A percentile compares a stretch with the other conserved stretches of the same genome.
Conservation (phyloP, 305 asterid genomes). For the Fraxinus sp. region DNA sequence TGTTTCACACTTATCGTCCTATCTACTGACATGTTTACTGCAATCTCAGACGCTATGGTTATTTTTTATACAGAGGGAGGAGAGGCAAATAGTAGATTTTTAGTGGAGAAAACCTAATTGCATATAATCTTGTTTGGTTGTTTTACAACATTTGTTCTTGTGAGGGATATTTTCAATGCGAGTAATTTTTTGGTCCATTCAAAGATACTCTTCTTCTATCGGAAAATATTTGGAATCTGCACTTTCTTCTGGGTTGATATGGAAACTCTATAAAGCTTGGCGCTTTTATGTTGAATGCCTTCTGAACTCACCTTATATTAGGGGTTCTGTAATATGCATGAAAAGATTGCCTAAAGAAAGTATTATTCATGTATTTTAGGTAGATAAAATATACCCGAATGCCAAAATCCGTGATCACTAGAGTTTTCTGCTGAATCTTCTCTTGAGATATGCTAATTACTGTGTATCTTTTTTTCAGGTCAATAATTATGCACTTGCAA, state of each 20-base stretch:
- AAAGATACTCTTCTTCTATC: background rate
- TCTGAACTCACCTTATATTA: background rate
- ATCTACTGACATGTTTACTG: background rate
- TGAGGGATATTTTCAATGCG: background rate
- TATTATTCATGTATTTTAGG: background rate
- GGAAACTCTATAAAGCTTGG: background rate
- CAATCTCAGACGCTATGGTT: background rate
- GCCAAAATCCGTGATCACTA: background rate
- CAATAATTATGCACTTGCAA: slow-evolving; percentile 73
- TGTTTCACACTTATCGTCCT: background rate
- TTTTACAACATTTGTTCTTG: background rate
- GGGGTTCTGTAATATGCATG: background rate
- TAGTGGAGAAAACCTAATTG: background rate
- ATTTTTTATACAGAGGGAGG: background rate
- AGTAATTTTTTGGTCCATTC: background rate
- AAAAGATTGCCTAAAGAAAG: background rate
- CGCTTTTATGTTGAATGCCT: background rate
- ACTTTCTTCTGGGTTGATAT: background rate
- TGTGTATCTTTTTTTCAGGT: slow-evolving; percentile 46
- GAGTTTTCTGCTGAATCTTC: background rate
- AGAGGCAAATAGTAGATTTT: background rate
- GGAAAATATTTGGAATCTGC: background rate
- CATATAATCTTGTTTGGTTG: background rate
- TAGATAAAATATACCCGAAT: background rate
- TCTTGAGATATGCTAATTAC: background rate